Evolutionary conservation across 1,139 yeast species (phyloP).

Genomic region (Scheffersomyces cryptocercus): DNA sequence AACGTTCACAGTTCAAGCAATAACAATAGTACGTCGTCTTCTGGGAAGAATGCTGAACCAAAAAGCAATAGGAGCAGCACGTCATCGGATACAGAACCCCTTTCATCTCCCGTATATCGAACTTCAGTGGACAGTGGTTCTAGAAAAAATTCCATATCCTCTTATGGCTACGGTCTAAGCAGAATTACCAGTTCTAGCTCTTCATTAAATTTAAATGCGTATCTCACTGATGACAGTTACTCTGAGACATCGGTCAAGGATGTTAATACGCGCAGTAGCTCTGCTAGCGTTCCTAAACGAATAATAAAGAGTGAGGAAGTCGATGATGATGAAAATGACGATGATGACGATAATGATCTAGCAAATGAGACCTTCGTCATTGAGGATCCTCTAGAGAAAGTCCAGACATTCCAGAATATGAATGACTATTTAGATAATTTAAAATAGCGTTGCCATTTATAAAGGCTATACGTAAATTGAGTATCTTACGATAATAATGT

Average conservation of each 20-base stretch:
- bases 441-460: conserved; percentile 8
- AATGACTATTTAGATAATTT: conserved; percentile 28
- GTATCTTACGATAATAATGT: too few species aligned
- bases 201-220: conserved; percentile 46
- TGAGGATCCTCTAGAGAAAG: conserved; percentile 6
- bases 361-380: conserved; percentile 9
- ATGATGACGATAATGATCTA: conserved; percentile 13
- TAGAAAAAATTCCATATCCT: conserved; percentile 27
- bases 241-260: conserved; percentile 9
- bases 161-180: conserved; percentile 25
- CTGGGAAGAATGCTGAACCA: neutral
- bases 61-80: neutral
- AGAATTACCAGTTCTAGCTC: conserved; percentile 45
- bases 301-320: conserved; percentile 4
- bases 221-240: conserved; percentile 39
- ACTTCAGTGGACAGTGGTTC: conserved; percentile 9
- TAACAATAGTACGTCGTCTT: neutral
- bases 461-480: too few species aligned
- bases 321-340: conserved; percentile 15
- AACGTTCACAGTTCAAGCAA: conserved; percentile 6
- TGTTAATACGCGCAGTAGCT: neutral
- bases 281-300: too few species aligned
- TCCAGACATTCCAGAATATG: conserved; percentile 19
- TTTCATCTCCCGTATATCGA: neutral
- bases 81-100: neutral